These are phyloP conservation scores for Umbelopsis sp. DNA, from an alignment of 192 early-diverging fungal species.

Conservation along the genomic window DNA sequence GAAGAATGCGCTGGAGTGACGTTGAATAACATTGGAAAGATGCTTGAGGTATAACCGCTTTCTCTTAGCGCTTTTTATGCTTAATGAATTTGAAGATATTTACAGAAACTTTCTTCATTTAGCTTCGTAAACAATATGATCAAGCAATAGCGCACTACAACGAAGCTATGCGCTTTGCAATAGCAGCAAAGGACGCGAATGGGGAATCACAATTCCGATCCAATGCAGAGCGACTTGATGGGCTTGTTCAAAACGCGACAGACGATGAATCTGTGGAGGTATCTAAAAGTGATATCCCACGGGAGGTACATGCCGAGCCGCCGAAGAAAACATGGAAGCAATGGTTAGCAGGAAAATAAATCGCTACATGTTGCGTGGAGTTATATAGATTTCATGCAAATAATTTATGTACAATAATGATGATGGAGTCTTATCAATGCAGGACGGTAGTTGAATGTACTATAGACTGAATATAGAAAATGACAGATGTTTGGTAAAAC, in stretches of 20 bases:
- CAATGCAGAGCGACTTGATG: conserved; percentile 18
- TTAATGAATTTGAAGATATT: neutral
- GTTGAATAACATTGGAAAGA: conserved; percentile 49
- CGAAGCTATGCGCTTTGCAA: conserved; percentile 42
- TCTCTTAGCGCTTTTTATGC: neutral
- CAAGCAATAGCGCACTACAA: conserved; percentile 39
- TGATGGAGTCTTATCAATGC: conserved; percentile 3
- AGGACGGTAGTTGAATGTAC: neutral
- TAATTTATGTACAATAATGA: conserved; percentile 19
- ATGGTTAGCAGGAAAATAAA: conserved; percentile 9
- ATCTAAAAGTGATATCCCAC: neutral
- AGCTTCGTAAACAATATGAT: conserved; percentile 47
- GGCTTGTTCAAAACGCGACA: neutral
- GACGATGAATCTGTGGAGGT: neutral
- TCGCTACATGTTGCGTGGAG: neutral
- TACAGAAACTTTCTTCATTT: conserved; percentile 10
- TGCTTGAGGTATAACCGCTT: conserved; percentile 45
- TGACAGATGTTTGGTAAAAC: neutral
- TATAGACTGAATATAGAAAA: conserved; percentile 10
- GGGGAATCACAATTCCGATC: conserved; percentile 19
- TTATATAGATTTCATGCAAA: conserved; percentile 11
- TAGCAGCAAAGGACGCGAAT: conserved; percentile 38
- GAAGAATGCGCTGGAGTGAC: conserved; percentile 57
- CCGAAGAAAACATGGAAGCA: conserved; percentile 7
- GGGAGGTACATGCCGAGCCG: neutral